Conservation (phyloP, 1,139 yeast genomes). For the Magnusiomyces tetraspermus region DNA sequence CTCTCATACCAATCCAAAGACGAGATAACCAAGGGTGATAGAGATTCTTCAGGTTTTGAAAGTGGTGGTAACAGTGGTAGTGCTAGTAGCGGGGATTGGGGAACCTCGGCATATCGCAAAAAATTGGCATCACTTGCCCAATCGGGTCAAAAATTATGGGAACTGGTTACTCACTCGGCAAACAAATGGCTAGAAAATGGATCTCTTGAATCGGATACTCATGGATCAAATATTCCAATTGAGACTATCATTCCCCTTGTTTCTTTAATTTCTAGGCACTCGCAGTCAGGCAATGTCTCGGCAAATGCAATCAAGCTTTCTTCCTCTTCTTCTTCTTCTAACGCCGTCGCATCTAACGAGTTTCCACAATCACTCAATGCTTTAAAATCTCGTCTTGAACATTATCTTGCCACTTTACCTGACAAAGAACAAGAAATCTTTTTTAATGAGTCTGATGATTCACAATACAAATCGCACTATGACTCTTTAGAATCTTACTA, state of each 20-base stretch:
- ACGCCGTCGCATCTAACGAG: neutral
- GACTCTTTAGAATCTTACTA: neutral
- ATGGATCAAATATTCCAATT: neutral
- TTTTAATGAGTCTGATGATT: neutral
- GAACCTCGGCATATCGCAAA: neutral
- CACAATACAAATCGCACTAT: neutral
- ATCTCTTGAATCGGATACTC: neutral
- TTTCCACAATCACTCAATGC: neutral
- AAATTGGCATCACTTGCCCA: neutral
- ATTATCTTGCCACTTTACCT: neutral
- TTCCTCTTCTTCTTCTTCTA: neutral
- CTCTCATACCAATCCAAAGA: neutral
- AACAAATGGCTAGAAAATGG: neutral
- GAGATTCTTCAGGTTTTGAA: neutral
- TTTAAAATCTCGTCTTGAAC: neutral
- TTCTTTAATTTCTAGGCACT: slow-evolving; percentile 1
- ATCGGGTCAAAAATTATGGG: neutral
- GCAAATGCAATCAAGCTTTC: neutral
- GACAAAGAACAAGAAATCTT: neutral
- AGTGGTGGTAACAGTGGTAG: neutral
- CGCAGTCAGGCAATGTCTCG: neutral
- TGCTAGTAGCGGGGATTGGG: neutral
- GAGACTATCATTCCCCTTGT: slow-evolving; percentile 2
- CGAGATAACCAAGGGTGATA: neutral
- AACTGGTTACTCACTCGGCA: neutral